phyloP scores from a whole-genome alignment of 1,284 basidiomycete species.

The Leccinum subrobustum region DNA sequence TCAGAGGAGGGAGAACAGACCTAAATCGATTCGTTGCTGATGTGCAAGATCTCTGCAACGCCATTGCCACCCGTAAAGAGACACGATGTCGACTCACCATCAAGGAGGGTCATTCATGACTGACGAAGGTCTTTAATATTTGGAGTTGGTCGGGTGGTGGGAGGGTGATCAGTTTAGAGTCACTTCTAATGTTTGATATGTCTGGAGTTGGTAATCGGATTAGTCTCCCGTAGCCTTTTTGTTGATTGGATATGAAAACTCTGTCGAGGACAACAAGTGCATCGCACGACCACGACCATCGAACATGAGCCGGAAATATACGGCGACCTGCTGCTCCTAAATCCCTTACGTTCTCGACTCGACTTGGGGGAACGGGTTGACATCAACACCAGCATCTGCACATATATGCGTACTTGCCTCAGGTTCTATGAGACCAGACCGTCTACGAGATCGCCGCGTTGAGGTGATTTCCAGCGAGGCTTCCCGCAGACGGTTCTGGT shows the following conservation, averaged over 20 bases:
- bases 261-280: background rate
- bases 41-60: background rate
- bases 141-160: background rate
- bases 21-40: background rate
- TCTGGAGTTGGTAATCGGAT: background rate
- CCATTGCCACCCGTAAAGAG: background rate
- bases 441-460: too few relatives aligned
- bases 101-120: background rate
- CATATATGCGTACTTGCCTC: too few relatives aligned
- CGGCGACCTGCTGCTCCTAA: too few relatives aligned
- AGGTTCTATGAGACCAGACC: too few relatives aligned
- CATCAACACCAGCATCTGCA: too few relatives aligned
- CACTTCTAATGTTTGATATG: background rate
- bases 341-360: too few relatives aligned
- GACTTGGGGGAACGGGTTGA: too few relatives aligned
- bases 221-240: too few relatives aligned
- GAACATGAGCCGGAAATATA: too few relatives aligned
- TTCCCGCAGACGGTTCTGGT: too few relatives aligned
- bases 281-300: too few relatives aligned
- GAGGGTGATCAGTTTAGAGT: background rate
- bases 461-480: too few relatives aligned
- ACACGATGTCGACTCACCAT: background rate
- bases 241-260: background rate
- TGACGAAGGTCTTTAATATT: background rate
- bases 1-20: background rate